Percentiles rank a stretch among this genome's conserved stretches.
These are phyloP conservation scores for Xylaria sp. DNA, from an alignment of 2,329 filamentous ascomycete species.

Conservation along the genomic window DNA sequence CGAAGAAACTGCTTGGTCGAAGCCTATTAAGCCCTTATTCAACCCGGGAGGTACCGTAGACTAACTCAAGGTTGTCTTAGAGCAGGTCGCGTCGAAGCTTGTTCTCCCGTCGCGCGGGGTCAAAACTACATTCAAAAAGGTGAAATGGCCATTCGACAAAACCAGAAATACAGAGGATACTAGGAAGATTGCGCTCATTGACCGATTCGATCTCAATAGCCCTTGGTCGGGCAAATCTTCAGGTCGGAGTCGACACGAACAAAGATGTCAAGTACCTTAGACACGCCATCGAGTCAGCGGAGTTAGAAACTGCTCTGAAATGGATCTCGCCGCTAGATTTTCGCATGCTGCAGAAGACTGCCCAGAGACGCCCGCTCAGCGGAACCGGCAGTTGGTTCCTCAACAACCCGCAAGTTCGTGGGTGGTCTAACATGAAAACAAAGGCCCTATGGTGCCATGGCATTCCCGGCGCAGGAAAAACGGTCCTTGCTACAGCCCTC, in stretches of 20 bases:
- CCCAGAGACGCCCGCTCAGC: not conserved
- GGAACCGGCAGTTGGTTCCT: slow-evolving; percentile 1
- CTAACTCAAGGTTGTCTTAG: not conserved
- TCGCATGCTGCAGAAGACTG: slow-evolving; percentile 3
- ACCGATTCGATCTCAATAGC: slow-evolving; percentile 1
- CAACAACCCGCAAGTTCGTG: not conserved
- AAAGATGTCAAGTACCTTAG: not conserved
- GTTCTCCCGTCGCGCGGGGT: not conserved
- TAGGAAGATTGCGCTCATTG: not conserved
- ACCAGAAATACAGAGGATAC: not conserved
- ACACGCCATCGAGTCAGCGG: not conserved
- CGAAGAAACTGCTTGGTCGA: not conserved
- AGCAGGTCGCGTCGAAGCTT: slow-evolving; percentile 2
- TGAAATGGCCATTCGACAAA: slow-evolving; percentile 5
- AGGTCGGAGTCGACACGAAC: not conserved
- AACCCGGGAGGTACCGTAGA: not conserved
- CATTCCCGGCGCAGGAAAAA: not conserved
- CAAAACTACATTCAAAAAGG: not conserved
- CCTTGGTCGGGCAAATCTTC: not conserved
- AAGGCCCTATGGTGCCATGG: not conserved
- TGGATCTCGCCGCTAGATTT: not conserved
- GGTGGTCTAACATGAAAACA: not conserved
- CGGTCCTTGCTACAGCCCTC: not conserved
- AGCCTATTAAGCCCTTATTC: not conserved
- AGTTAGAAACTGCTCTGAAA: not conserved